Base-by-base conservation (phyloP, 768 basidiomycete genomes). In the Ramaria rubella region DNA sequence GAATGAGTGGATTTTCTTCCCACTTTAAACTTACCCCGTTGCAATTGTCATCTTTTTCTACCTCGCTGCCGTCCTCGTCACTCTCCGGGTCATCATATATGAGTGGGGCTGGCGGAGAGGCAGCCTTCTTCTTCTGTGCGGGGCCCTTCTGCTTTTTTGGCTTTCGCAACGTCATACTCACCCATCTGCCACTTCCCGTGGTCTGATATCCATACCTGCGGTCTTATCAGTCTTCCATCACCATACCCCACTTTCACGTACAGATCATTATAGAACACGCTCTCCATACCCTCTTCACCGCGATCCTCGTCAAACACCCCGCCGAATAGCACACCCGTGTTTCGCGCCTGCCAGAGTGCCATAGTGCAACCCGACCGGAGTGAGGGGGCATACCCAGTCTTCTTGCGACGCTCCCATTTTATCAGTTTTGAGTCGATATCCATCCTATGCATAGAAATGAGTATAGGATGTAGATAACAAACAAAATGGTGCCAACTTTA, bases 401-500 rank as follows among this genome's bases (percentile, higher is more conserved):
- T 77, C 68, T 92, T 93, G 23, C 88, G 79, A 55, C 82, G 81
- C 65, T 94, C 92, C 93, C 93, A 95, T 68, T 92, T 94, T 48
- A 87, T 67, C 17, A 73, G 69, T 5, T 84, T 67, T 5, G 77
- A 68, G 46, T 75, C 73, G 3, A 63, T 42, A 54, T 79, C 76
- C 49, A 78, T 70, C 15, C 69, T 70, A 49, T 60, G 55, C 14
- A 11, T 26, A 21, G 24, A 42, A 27, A 31, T 24, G 36, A 46
- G 69, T 62, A 8, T 68, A 19, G 15, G 49, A 15, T n/a, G 24
- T 6, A 40, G 24, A 14, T n/a, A 49, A 36, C 33, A 55, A 46
- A 19, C 34, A 21, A 6, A 33, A 48, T 12, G 34, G n/a, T 31
- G 69, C 78, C 2, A 54, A 89, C 86, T 81, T 80, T 5, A 96